A percentile compares a stretch with the other conserved stretches of the same genome.
phyloP scores from a whole-genome alignment of 768 basidiomycete genomes.

The Hypsizygus marmoreus region DNA sequence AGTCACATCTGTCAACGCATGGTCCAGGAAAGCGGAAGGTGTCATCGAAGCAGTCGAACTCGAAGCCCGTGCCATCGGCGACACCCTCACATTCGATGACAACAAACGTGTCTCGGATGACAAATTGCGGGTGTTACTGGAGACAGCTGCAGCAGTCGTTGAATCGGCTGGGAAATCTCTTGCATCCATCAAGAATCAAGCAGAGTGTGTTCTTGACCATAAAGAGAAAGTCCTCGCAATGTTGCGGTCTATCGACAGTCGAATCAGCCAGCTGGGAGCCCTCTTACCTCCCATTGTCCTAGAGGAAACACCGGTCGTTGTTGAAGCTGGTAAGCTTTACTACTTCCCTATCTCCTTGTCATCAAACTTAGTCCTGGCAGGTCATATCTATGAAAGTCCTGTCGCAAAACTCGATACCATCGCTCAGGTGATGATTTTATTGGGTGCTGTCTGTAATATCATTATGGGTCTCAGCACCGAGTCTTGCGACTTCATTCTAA shows the following conservation, averaged over 20 bases:
- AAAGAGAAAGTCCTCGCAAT: not conserved
- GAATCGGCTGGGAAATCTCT: not conserved
- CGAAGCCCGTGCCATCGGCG: not conserved
- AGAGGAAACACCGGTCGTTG: too few species aligned
- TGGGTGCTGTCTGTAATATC: too few species aligned
- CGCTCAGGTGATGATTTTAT: not conserved
- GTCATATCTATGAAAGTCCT: not conserved
- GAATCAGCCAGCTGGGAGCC: too few species aligned
- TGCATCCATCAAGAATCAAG: not conserved
- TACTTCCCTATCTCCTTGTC: not conserved
- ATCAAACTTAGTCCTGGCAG: not conserved
- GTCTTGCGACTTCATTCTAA: too few species aligned
- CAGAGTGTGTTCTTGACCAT: not conserved
- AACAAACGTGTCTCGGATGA: not conserved
- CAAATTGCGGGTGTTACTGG: not conserved
- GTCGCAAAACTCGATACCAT: slow-evolving; percentile 1
- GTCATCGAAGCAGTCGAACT: not conserved
- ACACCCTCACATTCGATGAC: not conserved
- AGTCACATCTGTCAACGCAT: not conserved
- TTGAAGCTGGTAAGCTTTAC: not conserved
- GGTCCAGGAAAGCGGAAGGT: too few species aligned
- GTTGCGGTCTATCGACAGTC: not conserved
- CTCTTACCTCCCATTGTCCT: too few species aligned
- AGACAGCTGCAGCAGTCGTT: not conserved
- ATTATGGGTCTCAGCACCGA: too few species aligned